Percentiles rank a stretch among this genome's conserved stretches.
Conservation (phyloP, 1,284 basidiomycete species). For the Ganoderma multipileum region DNA sequence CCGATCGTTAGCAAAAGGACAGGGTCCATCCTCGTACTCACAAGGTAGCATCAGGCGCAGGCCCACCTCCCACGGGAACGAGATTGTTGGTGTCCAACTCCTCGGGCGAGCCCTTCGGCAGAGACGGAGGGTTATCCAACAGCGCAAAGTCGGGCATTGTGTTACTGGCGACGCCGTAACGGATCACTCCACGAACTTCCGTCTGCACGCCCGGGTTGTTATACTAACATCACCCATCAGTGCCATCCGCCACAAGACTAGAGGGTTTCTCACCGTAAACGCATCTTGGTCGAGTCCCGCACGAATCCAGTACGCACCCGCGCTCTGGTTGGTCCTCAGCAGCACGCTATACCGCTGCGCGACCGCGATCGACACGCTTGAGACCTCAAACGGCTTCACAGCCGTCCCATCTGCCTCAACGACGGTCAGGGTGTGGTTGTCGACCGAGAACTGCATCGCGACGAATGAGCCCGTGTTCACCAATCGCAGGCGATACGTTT, state of each 20-base stretch:
- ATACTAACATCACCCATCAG: constrained; percentile 29
- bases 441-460: constrained; percentile 50
- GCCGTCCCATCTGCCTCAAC: constrained; percentile 55
- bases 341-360: constrained; percentile 57
- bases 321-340: constrained; percentile 44
- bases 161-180: constrained; percentile 36
- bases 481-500: constrained; percentile 57
- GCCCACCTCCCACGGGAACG: constrained; percentile 35
- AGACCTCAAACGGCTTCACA: constrained; percentile 45
- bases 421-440: constrained; percentile 51
- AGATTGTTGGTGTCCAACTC: constrained; percentile 36
- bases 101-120: constrained; percentile 28
- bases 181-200: constrained; percentile 44
- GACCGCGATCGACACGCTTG: constrained; percentile 47
- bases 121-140: constrained; percentile 28
- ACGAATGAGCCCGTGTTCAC: constrained; percentile 56
- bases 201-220: constrained; percentile 41
- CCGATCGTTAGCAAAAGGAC: constrained; percentile 12
- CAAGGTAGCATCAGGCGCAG: constrained; percentile 33
- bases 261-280: constrained; percentile 40
- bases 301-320: constrained; percentile 49
- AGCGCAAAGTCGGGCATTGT: constrained; percentile 30
- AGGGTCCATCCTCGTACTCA: constrained; percentile 15
- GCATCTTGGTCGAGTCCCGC: constrained; percentile 46
- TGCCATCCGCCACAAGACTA: constrained; percentile 25